Conservation (phyloP, 225 moss, liverwort and hornwort genomes). For the Marchantia paleacea region DNA sequence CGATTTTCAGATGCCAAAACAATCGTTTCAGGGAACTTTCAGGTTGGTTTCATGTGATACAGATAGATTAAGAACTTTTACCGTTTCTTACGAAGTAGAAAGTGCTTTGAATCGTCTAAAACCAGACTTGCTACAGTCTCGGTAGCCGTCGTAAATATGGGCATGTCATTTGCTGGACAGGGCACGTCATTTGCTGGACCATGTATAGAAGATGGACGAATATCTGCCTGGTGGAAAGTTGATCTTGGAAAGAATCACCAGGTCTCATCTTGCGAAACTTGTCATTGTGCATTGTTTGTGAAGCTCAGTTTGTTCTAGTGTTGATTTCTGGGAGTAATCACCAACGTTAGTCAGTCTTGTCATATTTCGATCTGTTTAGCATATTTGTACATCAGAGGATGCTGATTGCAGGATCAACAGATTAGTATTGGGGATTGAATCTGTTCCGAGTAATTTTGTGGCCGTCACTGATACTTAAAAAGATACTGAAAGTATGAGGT, state of each 20-base stretch:
- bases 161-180: slow-evolving; percentile 28
- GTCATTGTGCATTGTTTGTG: too few species aligned
- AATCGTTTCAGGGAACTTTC: slow-evolving; percentile 86
- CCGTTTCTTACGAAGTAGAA: not conserved
- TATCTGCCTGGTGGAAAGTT: slow-evolving; percentile 97
- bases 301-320: too few species aligned
- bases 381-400: not conserved
- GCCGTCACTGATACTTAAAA: too few species aligned
- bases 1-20: slow-evolving; percentile 88
- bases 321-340: not conserved
- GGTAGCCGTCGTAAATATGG: not conserved
- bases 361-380: not conserved
- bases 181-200: slow-evolving; percentile 94
- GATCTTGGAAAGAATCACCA: slow-evolving; percentile 84
- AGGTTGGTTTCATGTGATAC: slow-evolving; percentile 45
- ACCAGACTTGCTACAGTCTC: not conserved
- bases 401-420: too few species aligned
- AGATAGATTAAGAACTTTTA: not conserved
- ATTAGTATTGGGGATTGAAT: not conserved
- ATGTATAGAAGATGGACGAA: slow-evolving; percentile 52
- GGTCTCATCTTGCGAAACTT: slow-evolving; percentile 34
- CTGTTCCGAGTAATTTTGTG: not conserved
- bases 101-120: not conserved
- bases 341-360: not conserved
- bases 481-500: too few species aligned